Evolutionary conservation across 805 yeast species (phyloP), one percentile per base, ranked within the genome.

Genomic region (Hanseniaspora nectarophila): DNA sequence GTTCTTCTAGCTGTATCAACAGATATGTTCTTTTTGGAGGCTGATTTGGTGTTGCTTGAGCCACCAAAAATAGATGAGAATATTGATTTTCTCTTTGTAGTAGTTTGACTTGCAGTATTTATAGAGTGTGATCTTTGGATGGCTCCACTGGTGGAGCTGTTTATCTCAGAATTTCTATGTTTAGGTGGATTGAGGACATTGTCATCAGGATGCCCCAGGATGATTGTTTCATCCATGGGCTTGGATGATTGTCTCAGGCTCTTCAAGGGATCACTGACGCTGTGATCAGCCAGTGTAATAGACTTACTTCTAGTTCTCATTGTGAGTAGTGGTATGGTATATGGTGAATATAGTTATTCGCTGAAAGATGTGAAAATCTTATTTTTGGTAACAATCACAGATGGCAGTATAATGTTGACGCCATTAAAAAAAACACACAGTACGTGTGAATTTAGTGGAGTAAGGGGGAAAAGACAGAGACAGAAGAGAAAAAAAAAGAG

Each of bases 251-350:
- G 29, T n/a, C 20, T 40, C 20, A 40, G 15, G 12, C 12, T 26
- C 18, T 40, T 24, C 7, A 40, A 13, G 2, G 44, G 31, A 16
- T 40, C 44, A 9, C 16, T 32, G 21, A 38, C 15, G n/a, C n/a
- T 32, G 32, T 32, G 43, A 4, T 48, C 40, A 5, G 52, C 52
- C 15, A 48, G 29, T 15, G 52, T 48, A 15, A 48, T 48, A 26
- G 52, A 48, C 18, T 24, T 48, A 23, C 52, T 48, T 40, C 52
- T 48, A 8, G 23, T 48, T 48, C 52, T 48, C 52, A 48, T 48
- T 37, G 21, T 12, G 6, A 13, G 12, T 23, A 21, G 20, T 5
- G n/a, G n/a, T n/a, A n/a, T n/a, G n/a, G n/a, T n/a, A n/a, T n/a
- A n/a, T n/a, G n/a, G n/a, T n/a, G n/a, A n/a, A n/a, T 28, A 6